Evolutionary conservation across 2,329 filamentous ascomycete genomes (phyloP).

Genomic region (Boeremia lycopersici): DNA sequence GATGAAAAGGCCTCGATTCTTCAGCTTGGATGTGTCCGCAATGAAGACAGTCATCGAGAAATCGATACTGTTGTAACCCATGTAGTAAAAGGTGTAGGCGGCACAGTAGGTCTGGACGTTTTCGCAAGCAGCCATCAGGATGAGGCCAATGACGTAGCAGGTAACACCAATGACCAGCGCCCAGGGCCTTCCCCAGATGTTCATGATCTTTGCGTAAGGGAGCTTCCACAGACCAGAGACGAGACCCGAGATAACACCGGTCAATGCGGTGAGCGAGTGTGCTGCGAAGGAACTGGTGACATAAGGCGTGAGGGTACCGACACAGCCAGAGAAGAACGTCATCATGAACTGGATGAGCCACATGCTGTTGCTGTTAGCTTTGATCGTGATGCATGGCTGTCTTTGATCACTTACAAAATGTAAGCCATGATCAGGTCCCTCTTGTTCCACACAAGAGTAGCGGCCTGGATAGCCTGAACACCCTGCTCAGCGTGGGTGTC

Average conservation of each 20-base stretch:
- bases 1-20: constrained; percentile 66
- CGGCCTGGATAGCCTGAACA: constrained; percentile 39
- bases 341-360: constrained; percentile 56
- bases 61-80: constrained; percentile 65
- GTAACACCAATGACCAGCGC: constrained; percentile 45
- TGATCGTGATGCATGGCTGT: not conserved
- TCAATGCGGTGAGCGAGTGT: constrained; percentile 48
- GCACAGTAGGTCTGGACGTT: constrained; percentile 68
- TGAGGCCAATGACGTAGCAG: constrained; percentile 53
- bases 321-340: constrained; percentile 51
- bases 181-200: constrained; percentile 51
- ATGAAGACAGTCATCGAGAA: constrained; percentile 71
- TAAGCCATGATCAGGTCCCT: constrained; percentile 36
- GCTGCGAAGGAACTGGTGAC: constrained; percentile 48
- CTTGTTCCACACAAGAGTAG: constrained; percentile 37
- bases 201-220: constrained; percentile 52
- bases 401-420: constrained; percentile 27
- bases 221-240: constrained; percentile 50
- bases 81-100: constrained; percentile 69
- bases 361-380: constrained; percentile 31
- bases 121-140: constrained; percentile 70
- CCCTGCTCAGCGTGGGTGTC: constrained; percentile 37
- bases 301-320: constrained; percentile 48
- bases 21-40: constrained; percentile 69
- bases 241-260: constrained; percentile 46